phyloP scores from a whole-genome alignment of 148 eudicot species.

The Drosera capensis region DNA sequence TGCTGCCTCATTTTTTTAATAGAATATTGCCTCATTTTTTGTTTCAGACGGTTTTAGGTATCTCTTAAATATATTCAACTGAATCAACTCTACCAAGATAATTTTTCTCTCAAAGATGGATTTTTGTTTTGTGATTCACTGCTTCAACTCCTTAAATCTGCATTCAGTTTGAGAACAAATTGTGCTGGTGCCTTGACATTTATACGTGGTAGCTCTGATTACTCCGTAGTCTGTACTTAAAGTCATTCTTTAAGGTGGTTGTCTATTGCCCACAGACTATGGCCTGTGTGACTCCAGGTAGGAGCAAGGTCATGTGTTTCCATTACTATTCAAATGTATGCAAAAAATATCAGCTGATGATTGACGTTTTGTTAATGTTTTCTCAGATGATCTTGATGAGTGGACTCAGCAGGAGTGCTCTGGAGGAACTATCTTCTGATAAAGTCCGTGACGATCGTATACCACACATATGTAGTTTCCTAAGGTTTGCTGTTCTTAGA shows the following conservation, averaged over 20 bases:
- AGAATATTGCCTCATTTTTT: neutral
- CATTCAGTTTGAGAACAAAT: no score
- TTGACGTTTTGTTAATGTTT: neutral
- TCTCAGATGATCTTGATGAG: slow-evolving; percentile 88
- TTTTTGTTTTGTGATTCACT: no score
- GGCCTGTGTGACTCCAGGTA: no score
- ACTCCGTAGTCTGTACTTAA: no score
- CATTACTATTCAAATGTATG: neutral
- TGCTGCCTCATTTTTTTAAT: no score
- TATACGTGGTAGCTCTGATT: no score
- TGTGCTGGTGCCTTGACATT: no score
- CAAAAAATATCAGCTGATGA: neutral
- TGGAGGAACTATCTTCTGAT: slow-evolving; percentile 75
- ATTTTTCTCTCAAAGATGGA: no score
- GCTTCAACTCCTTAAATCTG: no score
- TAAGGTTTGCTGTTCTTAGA: slow-evolving; percentile 70
- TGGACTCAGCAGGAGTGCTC: slow-evolving; percentile 74
- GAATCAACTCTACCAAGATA: no score
- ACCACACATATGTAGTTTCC: slow-evolving; percentile 76
- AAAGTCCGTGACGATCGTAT: slow-evolving; percentile 60
- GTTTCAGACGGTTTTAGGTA: neutral
- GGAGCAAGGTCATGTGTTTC: neutral
- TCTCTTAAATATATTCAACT: neutral
- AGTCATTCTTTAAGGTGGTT: no score
- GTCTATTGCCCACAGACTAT: no score